phyloP scores from a whole-genome alignment of 192 early-diverging fungal species.

The Coemansia sp. region DNA sequence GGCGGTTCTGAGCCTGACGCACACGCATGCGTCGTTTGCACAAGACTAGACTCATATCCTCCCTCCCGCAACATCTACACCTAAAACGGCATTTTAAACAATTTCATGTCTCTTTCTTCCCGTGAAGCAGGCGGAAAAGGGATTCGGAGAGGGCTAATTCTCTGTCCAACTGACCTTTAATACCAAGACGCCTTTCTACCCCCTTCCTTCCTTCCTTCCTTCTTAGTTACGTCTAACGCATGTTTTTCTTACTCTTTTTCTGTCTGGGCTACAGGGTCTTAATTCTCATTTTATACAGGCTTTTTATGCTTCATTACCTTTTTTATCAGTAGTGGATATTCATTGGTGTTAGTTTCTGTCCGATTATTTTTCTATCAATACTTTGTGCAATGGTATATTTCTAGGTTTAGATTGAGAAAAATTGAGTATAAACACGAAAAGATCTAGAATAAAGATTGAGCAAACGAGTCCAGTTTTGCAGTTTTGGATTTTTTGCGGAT shows the following conservation, averaged over 20 bases:
- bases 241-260: no score
- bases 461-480: conserved; percentile 26
- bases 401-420: no score
- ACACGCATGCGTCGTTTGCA: conserved; percentile 42
- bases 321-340: no score
- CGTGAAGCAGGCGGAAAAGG: neutral
- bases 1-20: conserved; percentile 64
- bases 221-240: no score
- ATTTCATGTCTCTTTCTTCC: conserved; percentile 2
- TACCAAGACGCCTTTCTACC: neutral
- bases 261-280: no score
- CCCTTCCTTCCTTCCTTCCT: no score
- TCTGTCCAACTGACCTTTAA: neutral
- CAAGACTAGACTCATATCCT: conserved; percentile 9
- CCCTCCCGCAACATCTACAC: neutral
- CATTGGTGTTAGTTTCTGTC: no score
- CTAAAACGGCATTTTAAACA: conserved; percentile 8
- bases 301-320: no score
- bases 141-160: no score
- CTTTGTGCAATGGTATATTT: no score
- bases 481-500: conserved; percentile 10
- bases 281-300: no score
- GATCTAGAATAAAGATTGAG: conserved; percentile 26
- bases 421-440: neutral
- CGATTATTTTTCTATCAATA: no score